A percentile compares a stretch with the other conserved stretches of the same genome.
Conservation (phyloP, 2,329 filamentous ascomycete genomes). For the Fusarium mangiferae region DNA sequence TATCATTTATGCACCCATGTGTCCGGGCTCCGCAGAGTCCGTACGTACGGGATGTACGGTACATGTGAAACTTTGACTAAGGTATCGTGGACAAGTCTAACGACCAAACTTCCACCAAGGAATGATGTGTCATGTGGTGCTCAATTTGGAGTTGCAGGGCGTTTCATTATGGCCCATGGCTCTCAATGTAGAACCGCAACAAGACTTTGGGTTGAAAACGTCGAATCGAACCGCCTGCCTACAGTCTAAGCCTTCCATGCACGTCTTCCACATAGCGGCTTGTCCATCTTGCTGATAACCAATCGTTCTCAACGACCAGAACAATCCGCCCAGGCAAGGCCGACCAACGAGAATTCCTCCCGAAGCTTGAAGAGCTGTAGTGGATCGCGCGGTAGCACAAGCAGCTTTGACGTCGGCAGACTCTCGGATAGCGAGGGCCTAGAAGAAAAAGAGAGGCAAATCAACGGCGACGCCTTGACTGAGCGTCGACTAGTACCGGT, state of each 20-base stretch:
- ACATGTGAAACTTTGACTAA: constrained; percentile 1
- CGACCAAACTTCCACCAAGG: not conserved
- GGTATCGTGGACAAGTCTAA: not conserved
- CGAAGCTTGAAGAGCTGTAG: constrained; percentile 12
- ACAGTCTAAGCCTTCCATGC: constrained; percentile 20
- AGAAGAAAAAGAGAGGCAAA: not conserved
- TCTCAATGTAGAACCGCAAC: not conserved
- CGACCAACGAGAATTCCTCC: constrained; percentile 18
- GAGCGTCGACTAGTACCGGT: constrained; percentile 1
- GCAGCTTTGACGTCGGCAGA: not conserved
- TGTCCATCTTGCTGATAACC: constrained; percentile 1
- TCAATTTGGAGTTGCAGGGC: constrained; percentile 13
- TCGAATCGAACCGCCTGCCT: constrained; percentile 22
- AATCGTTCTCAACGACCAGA: constrained; percentile 2
- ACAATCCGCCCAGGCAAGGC: not conserved
- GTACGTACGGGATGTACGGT: not conserved
- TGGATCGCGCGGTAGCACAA: constrained; percentile 17
- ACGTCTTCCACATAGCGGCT: constrained; percentile 39
- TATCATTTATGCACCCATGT: not conserved
- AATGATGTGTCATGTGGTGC: not conserved
- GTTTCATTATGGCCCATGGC: not conserved
- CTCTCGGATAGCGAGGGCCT: not conserved
- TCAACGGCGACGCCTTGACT: not conserved
- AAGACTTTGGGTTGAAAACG: constrained; percentile 1
- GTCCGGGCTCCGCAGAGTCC: not conserved